Evolutionary conservation across 805 yeast species (phyloP), one percentile per base, ranked within the genome.

Genomic region (Yamadazyma endophytica): DNA sequence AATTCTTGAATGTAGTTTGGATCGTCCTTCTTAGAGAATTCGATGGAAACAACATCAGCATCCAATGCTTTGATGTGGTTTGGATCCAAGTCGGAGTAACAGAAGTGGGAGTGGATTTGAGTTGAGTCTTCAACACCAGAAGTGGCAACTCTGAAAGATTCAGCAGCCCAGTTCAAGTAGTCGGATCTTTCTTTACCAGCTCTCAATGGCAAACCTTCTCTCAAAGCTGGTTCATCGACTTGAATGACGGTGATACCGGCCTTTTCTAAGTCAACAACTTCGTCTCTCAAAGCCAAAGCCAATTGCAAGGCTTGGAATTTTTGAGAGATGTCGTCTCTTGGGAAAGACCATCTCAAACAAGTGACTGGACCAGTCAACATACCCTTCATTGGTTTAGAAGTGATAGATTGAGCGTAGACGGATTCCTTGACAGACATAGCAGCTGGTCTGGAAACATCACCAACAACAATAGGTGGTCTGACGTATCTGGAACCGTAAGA

Each of bases 361-460:
- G 98, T 92, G 57, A 92, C 92, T 66, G 98, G 98, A 73, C 98
- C 98, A 63, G 98, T 89, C 66, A 92, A 82, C 98, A 92, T 92
- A 86, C 98, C 98, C 80, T 92, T 92, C 79, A 92, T 85, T 63
- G 97, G 96, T 76, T 84, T 85, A 56, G 78, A 69, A 58, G 97
- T 88, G 64, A 92, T 70, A 44, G 96, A 84, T 78, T 92, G 98
- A 55, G 98, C 98, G 72, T 87, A 92, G 59, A 92, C 96, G 43
- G 97, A 89, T 78, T 92, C 98, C 78, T 88, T 90, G 52, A 92
- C 97, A 53, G 98, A 81, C 96, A 92, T 90, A 50, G 97, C 84
- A 62, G 77, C 79, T 65, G 98, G 97, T 78, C 98, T 89, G 35
- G 97, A 89, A 57, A 92, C 87, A 69, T 92, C 98, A 77, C 98